These are phyloP conservation scores for Melaleuca alternifolia DNA, from an alignment of 345 rosid genomes.

Conservation along the genomic window DNA sequence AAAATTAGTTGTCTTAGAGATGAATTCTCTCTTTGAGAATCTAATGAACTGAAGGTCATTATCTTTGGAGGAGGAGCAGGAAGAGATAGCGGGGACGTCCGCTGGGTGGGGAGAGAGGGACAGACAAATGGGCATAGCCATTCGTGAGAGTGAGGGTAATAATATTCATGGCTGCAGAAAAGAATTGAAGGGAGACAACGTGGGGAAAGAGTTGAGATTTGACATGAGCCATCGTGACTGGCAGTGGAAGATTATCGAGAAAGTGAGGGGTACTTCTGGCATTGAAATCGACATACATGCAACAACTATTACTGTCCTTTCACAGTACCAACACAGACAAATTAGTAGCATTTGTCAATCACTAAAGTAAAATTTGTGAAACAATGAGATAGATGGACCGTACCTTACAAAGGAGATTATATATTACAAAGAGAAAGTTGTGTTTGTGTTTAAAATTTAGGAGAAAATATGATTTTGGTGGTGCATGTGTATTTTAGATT, in stretches of 20 bases:
- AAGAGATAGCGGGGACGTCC: constrained; percentile 13
- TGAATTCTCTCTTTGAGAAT: constrained; percentile 39
- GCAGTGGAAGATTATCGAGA: not conserved
- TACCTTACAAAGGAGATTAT: not conserved
- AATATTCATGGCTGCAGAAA: constrained; percentile 16
- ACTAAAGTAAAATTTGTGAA: not conserved
- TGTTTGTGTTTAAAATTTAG: too few species aligned
- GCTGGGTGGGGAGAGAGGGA: constrained; percentile 31
- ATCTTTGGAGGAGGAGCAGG: constrained; percentile 6
- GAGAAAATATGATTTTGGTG: too few species aligned
- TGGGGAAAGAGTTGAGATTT: constrained; percentile 10
- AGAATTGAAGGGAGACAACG: constrained; percentile 24
- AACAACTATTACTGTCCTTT: not conserved
- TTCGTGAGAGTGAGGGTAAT: constrained; percentile 15
- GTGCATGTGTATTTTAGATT: too few species aligned
- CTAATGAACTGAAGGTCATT: constrained; percentile 4
- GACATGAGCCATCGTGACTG: not conserved
- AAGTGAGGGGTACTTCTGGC: not conserved
- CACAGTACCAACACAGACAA: not conserved
- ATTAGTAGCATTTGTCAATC: not conserved
- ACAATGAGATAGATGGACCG: not conserved
- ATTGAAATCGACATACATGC: not conserved
- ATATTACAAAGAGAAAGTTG: too few species aligned
- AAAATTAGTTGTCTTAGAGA: constrained; percentile 34
- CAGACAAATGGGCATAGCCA: constrained; percentile 40